These are phyloP conservation scores for Paecilomyces niveus DNA, from an alignment of 2,329 filamentous ascomycete genomes.

Conservation along the genomic window DNA sequence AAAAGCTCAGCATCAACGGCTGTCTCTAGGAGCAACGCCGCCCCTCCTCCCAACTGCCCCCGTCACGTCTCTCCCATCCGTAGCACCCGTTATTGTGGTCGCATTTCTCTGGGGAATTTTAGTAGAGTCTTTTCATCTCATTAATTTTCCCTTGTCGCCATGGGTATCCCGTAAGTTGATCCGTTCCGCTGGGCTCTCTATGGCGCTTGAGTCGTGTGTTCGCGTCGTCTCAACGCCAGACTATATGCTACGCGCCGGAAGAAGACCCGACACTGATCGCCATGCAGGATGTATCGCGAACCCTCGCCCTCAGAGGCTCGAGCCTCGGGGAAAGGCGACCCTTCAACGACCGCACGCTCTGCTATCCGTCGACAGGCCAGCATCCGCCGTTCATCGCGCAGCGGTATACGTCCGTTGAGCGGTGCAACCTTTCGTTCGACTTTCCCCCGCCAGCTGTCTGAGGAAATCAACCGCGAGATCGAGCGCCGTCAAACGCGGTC, in stretches of 20 bases:
- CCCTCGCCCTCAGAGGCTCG: conserved; percentile 41
- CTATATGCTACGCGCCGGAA: conserved; percentile 2
- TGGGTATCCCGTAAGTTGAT: conserved; percentile 38
- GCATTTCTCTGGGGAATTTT: not conserved
- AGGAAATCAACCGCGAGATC: conserved; percentile 18
- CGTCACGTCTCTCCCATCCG: conserved; percentile 8
- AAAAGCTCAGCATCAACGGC: not conserved
- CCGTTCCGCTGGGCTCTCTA: conserved; percentile 5
- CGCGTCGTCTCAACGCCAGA: conserved; percentile 8
- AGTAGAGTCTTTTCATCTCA: not conserved
- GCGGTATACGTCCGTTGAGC: conserved; percentile 19
- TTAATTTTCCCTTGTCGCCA: conserved; percentile 12
- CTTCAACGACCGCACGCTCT: conserved; percentile 47
- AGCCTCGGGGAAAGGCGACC: conserved; percentile 44
- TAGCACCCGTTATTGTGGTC: conserved; percentile 7
- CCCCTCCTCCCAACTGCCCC: conserved; percentile 2
- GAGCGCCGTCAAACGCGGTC: conserved; percentile 21
- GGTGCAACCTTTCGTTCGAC: conserved; percentile 20
- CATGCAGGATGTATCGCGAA: conserved; percentile 47
- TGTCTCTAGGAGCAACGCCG: not conserved
- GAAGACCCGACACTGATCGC: conserved; percentile 13
- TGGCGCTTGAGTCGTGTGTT: conserved; percentile 3
- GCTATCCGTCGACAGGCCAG: conserved; percentile 49
- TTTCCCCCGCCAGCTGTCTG: conserved; percentile 19
- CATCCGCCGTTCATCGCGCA: conserved; percentile 25